Evolutionary conservation across 116 monocot species (phyloP), one percentile per base, ranked within the genome.

Genomic region (Iris pallida): DNA sequence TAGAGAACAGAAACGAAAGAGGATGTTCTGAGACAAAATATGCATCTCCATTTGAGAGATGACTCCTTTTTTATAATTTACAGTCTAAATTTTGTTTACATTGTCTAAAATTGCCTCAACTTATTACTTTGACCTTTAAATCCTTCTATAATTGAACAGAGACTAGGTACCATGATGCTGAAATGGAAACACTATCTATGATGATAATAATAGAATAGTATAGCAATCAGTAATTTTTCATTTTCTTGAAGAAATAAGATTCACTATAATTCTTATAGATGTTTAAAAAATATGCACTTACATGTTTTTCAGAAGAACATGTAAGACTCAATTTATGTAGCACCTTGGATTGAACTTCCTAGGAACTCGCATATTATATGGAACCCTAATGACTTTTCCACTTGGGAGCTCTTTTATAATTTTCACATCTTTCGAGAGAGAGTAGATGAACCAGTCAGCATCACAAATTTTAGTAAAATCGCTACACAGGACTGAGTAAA

Each of bases 391-490:
- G 20, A 65, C 56, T 64, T 86, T 90, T 30, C 81, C 82, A 59
- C 78, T 69, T 2, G 90, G 86, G 57, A 84, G 86, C 30, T 82
- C 64, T 64, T 86, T 86, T 61, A 90, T 57, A 54, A 86, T 83
- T 78, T 79, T 85, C 30, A 90, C 83, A 76, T 90, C 85, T 71
- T 82, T 82, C 57, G 82, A 75, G 15, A 95, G 87, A 30, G 68
- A 84, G 41, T 83, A 81, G 68, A 95, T 91, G 65, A 95, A 95
- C 95, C 88, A 88, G 51, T 81, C 73, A 13, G 81, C 88, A 65
- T 94, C 88, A 81, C 90, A 94, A 54, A 94, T 94, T 77, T 94
- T 85, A 14, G 81, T 44, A 59, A 94, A 94, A 76, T 94, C 74
- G 73, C 94, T 94, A 85, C 79, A 83, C 11, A 65, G 75, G 16